Percentiles rank a stretch among this genome's conserved stretches.
Conservation (phyloP, 441 rosid species). For the Erodium trifolium region DNA sequence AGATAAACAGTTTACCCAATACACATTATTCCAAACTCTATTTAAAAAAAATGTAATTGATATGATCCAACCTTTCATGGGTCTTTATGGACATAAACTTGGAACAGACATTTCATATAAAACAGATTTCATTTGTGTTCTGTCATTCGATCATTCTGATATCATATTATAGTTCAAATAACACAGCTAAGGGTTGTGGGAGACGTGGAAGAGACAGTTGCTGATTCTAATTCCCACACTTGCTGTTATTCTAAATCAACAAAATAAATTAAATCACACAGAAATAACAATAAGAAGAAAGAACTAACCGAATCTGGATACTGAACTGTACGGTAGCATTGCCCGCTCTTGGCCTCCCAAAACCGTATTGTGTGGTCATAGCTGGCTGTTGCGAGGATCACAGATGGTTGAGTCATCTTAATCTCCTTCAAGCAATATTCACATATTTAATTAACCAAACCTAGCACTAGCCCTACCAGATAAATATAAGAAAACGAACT, state of each 20-base stretch:
- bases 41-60: background rate
- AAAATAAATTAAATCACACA: no score
- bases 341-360: conserved; percentile 95
- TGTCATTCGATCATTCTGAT: background rate
- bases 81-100: background rate
- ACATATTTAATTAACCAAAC: background rate
- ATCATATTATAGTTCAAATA: background rate
- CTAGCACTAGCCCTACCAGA: background rate
- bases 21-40: background rate
- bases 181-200: no score
- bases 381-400: conserved; percentile 88
- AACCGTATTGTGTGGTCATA: conserved; percentile 84
- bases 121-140: background rate
- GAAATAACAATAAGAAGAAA: background rate
- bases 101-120: background rate
- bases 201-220: no score
- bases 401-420: conserved; percentile 72
- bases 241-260: no score
- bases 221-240: no score
- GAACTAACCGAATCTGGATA: conserved; percentile 64
- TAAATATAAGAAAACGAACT: background rate
- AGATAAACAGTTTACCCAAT: background rate
- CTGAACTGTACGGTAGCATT: conserved; percentile 86
- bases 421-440: conserved; percentile 13
- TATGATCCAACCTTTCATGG: background rate